Evolutionary conservation across 2,329 filamentous ascomycete species (phyloP), one percentile per base, ranked within the genome.

Genomic region (Aspergillus puulaauensis): DNA sequence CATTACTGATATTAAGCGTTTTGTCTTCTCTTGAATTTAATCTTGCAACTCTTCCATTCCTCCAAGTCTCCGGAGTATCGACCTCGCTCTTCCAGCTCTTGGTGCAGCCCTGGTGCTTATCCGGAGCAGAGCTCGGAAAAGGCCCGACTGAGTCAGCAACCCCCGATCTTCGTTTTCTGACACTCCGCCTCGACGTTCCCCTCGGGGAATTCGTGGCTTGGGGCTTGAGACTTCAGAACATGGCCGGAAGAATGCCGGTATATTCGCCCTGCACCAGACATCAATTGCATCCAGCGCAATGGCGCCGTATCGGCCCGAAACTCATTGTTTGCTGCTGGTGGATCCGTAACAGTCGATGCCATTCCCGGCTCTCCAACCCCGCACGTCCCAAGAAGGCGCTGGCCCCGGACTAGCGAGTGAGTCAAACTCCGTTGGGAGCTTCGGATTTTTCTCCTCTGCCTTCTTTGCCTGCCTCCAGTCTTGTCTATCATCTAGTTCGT

Each of bases 381-480:
- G 56, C 56, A 54, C 23, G 17, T 31, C 41, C 33, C 33, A 37
- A n/a, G 35, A 31, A 47, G 49, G 24, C 23, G 44, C 27, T 46
- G 44, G 44, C 9, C 17, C 33, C 31, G 12, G 33, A 14, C 43
- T 40, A 48, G 44, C 51, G 17, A 44, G 23, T 51, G 56, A 54
- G 37, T 54, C 56, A 54, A 31, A 51, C 24, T 54, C 51, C 51
- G 40, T 51, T 58, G 31, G 27, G 33, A 45, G 55, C 6, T 17
- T 40, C 56, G 56, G 51, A 58, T 51, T 54, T 51, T 58, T 58
- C 46, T 58, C 56, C 51, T 54, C 41, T 31, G 23, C 23, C 33
- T n/a, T 17, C 14, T 12, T 40, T 19, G 21, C n/a, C 35, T 48
- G 3, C 43, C 31, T 40, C 33, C 40, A 23, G 46, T 23, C 40